Evolutionary conservation across 192 early-diverging fungal species (phyloP), one percentile per base, ranked within the genome.

Genomic region (Spizellomyces punctatus): DNA sequence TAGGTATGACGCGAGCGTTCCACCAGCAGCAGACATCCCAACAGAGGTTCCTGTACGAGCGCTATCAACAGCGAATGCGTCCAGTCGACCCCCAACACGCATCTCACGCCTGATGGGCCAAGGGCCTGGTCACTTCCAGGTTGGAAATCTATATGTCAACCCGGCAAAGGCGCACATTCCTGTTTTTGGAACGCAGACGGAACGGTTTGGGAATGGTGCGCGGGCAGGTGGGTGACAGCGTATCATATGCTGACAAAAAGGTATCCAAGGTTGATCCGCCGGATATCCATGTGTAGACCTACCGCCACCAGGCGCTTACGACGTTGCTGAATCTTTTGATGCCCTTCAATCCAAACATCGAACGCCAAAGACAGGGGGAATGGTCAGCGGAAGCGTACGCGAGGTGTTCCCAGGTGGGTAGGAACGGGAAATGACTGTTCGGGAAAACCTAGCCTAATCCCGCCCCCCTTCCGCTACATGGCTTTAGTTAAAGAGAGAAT

Each of bases 161-260:
- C 71, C 81, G 22, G 60, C 78, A 4, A 69, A 77, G 49, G 77
- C 83, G 14, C 74, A 76, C 55, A 62, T 78, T 6, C 85, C 85
- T 0, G 82, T 84, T 4, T 86, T 86, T 76, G 85, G 85, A 17
- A 77, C 80, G n/a, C 85, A 86, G 69, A 81, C 75, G n/a, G 75
- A 79, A 12, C 52, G 85, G 48, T 86, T 86, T 58, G 52, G 67
- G 44, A 77, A 69, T 21, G 50, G 44, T 62, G 76, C 50, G n/a
- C 42, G 19, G 27, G 27, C 27, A 36, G 27, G 27, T 36, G 27
- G 27, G 27, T 0, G 27, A 36, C 27, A 36, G 1, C 27, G 27
- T 36, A 36, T 36, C 27, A 36, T 2, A 36, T 36, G 1, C 1
- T 36, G 27, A 36, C 3, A 36, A 36, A 36, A 36, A 36, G 27